These are phyloP conservation scores for Dendrobium nobile DNA, from an alignment of 106 monocot species.

Conservation along the genomic window DNA sequence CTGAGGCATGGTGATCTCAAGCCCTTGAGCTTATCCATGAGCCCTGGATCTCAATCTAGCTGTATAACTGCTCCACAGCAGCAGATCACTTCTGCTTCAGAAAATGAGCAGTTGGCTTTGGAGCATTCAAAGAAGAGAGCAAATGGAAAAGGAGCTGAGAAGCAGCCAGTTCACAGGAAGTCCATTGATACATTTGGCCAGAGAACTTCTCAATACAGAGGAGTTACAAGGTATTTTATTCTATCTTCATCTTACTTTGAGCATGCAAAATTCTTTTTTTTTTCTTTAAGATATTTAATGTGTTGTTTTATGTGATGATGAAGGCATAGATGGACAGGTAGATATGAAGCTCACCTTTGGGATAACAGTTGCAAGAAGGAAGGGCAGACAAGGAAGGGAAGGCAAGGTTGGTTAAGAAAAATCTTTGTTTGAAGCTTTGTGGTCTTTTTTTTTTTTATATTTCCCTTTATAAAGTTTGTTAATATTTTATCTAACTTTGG, in stretches of 20 bases:
- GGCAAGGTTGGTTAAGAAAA: constrained; percentile 64
- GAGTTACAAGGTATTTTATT: constrained; percentile 66
- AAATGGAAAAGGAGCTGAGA: constrained; percentile 45
- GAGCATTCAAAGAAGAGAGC: constrained; percentile 62
- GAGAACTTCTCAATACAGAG: constrained; percentile 97
- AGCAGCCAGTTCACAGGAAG: constrained; percentile 91
- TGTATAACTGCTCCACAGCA: constrained; percentile 51
- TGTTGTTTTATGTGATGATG: background rate
- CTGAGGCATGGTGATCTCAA: constrained; percentile 61
- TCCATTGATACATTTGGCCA: constrained; percentile 97
- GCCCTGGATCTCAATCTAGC: constrained; percentile 81
- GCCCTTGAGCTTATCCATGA: constrained; percentile 83
- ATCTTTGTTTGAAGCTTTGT: background rate
- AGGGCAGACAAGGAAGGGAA: constrained; percentile 98
- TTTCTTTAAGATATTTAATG: background rate
- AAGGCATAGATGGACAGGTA: constrained; percentile 99
- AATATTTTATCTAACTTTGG: background rate
- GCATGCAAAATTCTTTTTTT: background rate
- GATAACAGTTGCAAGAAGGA: constrained; percentile 99
- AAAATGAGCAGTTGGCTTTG: constrained; percentile 30
- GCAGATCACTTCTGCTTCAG: constrained; percentile 9
- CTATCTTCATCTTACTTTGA: background rate
- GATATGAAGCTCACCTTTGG: constrained; percentile 99
- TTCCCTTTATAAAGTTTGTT: background rate
- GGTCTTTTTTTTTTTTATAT: background rate